phyloP scores from a whole-genome alignment of 2,329 filamentous ascomycete species.

The Akanthomyces muscarius region DNA sequence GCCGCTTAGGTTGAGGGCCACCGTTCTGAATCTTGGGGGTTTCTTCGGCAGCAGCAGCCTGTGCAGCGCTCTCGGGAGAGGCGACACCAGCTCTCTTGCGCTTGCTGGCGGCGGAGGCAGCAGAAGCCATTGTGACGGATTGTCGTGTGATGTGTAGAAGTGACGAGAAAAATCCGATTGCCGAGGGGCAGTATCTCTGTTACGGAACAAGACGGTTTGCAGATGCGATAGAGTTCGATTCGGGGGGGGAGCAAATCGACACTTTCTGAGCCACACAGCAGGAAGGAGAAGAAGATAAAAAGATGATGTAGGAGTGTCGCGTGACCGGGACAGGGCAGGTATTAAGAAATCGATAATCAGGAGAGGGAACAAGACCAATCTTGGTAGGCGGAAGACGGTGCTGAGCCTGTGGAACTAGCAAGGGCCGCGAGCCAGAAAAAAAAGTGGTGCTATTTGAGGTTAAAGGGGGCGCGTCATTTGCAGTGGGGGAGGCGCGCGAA shows the following conservation, averaged over 20 bases:
- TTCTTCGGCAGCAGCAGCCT: conserved; percentile 76
- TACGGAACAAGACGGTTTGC: not conserved
- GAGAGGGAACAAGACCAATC: conserved; percentile 10
- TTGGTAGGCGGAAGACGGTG: not conserved
- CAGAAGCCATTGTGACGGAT: conserved; percentile 52
- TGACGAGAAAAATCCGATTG: not conserved
- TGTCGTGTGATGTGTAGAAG: conserved; percentile 6
- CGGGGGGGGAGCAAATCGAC: not conserved
- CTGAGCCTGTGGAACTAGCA: conserved; percentile 9
- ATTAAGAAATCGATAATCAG: conserved; percentile 12
- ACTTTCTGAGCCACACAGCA: not conserved
- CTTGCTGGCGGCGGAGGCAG: conserved; percentile 58
- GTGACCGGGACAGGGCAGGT: conserved; percentile 11
- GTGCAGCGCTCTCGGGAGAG: conserved; percentile 53
- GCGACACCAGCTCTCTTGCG: conserved; percentile 69
- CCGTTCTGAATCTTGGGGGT: conserved; percentile 57
- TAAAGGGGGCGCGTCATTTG: conserved; percentile 15
- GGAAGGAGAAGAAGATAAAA: not conserved
- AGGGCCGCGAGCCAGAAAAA: conserved; percentile 12
- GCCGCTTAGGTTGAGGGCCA: conserved; percentile 68
- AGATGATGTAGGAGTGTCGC: conserved; percentile 9
- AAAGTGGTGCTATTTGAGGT: conserved; percentile 13
- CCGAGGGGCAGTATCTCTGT: not conserved
- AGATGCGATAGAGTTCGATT: not conserved
- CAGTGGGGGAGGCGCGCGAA: not conserved